Base-by-base conservation (phyloP, 2,329 filamentous ascomycete species). In the Shiraia sp. region DNA sequence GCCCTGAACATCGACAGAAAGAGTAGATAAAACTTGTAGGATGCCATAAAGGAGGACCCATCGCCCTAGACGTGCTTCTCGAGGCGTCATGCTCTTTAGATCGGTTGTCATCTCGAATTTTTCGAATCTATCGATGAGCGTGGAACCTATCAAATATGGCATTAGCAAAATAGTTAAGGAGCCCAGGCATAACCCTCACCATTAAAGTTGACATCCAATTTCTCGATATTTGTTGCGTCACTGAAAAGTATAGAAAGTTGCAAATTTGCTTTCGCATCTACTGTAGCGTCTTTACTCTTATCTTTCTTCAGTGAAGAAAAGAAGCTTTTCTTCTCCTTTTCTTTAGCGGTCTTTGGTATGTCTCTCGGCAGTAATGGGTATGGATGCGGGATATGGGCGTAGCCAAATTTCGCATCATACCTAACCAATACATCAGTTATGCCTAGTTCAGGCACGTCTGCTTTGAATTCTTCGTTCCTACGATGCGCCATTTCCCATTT, bases 391-490 rank as follows among this genome's bases (percentile, higher is more conserved):
- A 72, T 68, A 15, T 70, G 69, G 2, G 57, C 41, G 57, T 81
- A 85, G 6, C 77, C 75, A 51, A 81, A 72, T 36, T 75, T 76
- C 47, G 79, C 84, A 66, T 88, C 85, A 48, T 82, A 88, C 40
- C 79, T 76, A 40, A 86, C 58, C 3, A 88, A 70, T 63, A 87
- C 79, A 53, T 87, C 83, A 0, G 82, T 85, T 51, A 87, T 76
- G 2, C 81, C 80, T n/a, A 86, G 70, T 30, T 80, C 80, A 2
- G 68, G 67, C 15, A 68, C 55, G 35, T 76, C 73, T 15, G 73
- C 71, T 8, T 58, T 57, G 58, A 75, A 75, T 15, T 60, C 45
- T 22, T 66, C 56, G 2, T 55, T 46, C 32, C 50, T 59, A 29
- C 55, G 47, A 34, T 63, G 61, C 12, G 76, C 73, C 72, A 86